Evolutionary conservation across 768 basidiomycete species (phyloP), one percentile per base, ranked within the genome.

Genomic region (Serendipita sp.): DNA sequence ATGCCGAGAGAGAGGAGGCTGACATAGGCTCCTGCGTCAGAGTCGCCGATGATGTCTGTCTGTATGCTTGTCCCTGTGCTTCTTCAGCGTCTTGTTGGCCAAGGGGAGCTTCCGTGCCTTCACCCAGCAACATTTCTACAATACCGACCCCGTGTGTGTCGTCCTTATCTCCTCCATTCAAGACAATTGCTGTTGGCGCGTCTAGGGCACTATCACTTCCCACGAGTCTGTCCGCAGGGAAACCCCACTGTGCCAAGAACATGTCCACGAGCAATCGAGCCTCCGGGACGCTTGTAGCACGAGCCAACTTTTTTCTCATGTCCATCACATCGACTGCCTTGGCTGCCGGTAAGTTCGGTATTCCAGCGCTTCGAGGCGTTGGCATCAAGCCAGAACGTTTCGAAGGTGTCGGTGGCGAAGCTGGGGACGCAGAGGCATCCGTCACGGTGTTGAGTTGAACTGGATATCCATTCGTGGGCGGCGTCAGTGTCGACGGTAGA

Each of bases 231-330:
- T 27, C 75, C 72, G 62, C 72, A 70, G 11, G 50, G 72, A 78
- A 77, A 16, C 82, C 83, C 62, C 79, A 78, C 67, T 83, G 83
- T 11, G 82, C 78, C 65, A 95, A 76, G 74, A 88, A 87, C 77
- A 91, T 87, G 67, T 90, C 86, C 33, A 91, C 78, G 64, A 94
- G 83, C 46, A 93, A 76, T 62, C 88, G 87, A 71, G 91, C 92
- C 75, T 95, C 92, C 66, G 86, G 83, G 52, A 81, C 87, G 46
- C 79, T 83, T 1, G 86, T 85, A 13, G 91, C 90, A 60, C 75
- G 80, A 6, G 79, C 73, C 16, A 94, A 73, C 64, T 88, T 76
- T 18, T 78, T 77, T 36, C 87, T 83, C 75, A 95, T 80, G 62
- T 90, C 85, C 10, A 77, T 74, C 29, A 84, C 80, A 64, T 84